Evolutionary conservation across 2,329 filamentous ascomycete genomes (phyloP), one percentile per base, ranked within the genome.

Genomic region (Aureobasidium uvarum): DNA sequence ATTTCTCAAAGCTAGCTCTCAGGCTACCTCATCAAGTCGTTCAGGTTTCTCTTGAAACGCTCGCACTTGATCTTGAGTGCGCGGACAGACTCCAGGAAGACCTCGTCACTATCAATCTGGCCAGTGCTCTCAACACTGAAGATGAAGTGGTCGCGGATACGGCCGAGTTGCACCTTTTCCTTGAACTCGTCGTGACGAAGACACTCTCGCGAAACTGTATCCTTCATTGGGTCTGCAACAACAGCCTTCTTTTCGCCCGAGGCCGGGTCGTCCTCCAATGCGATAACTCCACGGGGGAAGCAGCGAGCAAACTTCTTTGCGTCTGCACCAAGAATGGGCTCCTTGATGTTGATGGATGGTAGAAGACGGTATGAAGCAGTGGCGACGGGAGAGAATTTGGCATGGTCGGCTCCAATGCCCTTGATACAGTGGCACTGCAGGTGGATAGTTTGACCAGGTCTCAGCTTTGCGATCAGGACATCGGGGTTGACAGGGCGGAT

Each of bases 321-420:
- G 72, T 98, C 92, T 46, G 84, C 82, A 50, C 94, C 95, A 4
- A 96, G 76, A 67, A 99, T 98, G 23, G 95, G 95, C 71, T 84
- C 81, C 51, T 84, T 81, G 74, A 99, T 98, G 69, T 85, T 84
- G 77, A 99, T 98, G 70, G 88, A 88, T 8, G 95, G 95, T 74
- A 99, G 81, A 23, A 99, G 84, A 58, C 95, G 87, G 81, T 99
- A 99, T 28, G 90, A 91, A 3, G 95, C 95, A 1, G 95, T 97
- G 3, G 94, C 93, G 41, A 98, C 95, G 54, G 95, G 95, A 0
- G 92, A 96, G 81, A 95, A 99, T 79, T 99, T 99, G 71, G 95
- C 89, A 77, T 99, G 95, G 78, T 99, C 95, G 69, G 89, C 87
- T 55, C 95, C 95, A 70, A 96, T 87, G 67, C 96, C 95, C 80